phyloP scores from a whole-genome alignment of 164 flowering plant genomes.

The Vitis cinerea region DNA sequence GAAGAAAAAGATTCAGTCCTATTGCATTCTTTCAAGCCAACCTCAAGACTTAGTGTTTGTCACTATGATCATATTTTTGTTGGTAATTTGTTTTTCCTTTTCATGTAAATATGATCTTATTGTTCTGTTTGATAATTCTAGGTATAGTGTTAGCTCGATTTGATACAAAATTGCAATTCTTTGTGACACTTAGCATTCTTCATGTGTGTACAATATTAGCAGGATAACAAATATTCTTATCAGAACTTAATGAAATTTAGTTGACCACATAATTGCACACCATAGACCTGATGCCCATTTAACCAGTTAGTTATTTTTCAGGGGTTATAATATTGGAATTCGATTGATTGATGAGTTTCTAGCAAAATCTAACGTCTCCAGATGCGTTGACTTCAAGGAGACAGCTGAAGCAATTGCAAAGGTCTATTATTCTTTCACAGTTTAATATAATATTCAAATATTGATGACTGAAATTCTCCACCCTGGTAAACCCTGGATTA shows the following conservation, averaged over 20 bases:
- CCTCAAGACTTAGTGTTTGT: background rate
- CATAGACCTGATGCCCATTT: background rate
- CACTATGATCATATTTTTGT: background rate
- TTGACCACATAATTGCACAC: no score
- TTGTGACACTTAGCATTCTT: no score
- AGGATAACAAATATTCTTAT: no score
- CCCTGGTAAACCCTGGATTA: background rate
- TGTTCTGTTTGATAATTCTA: background rate
- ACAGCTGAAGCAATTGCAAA: slow-evolving; percentile 96
- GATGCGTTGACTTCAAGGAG: slow-evolving; percentile 94
- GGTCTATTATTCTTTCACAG: slow-evolving; percentile 35
- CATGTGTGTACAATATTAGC: no score
- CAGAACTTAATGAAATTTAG: no score
- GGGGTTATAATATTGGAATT: slow-evolving; percentile 98
- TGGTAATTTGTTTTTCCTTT: background rate
- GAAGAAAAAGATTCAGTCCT: no score
- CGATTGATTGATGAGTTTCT: slow-evolving; percentile 88
- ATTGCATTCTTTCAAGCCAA: no score
- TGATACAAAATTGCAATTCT: background rate
- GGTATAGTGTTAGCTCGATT: background rate
- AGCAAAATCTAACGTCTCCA: slow-evolving; percentile 87
- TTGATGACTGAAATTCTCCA: background rate
- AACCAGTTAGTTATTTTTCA: slow-evolving; percentile 28
- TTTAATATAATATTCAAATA: background rate
- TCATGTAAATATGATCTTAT: no score